phyloP scores from a whole-genome alignment of 2,329 filamentous ascomycete species.

The Niveomyces coronatus region DNA sequence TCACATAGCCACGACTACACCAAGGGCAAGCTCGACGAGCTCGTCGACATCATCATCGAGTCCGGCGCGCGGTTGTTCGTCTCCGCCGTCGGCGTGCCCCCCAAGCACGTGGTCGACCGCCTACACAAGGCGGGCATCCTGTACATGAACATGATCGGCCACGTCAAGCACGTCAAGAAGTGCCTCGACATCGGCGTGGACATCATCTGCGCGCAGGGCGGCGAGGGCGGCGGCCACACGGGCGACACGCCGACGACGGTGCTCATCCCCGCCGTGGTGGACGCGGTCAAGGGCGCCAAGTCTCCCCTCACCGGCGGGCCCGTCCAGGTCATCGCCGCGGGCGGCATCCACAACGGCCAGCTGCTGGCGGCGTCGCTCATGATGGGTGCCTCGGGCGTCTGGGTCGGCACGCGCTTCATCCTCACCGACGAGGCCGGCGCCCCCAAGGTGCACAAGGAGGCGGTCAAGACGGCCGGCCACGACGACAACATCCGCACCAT shows the following conservation, averaged over 20 bases:
- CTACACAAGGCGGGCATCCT: conserved; percentile 80
- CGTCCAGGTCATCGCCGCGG: conserved; percentile 87
- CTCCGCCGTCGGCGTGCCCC: conserved; percentile 88
- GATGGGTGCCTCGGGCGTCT: conserved; percentile 85
- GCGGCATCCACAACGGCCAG: conserved; percentile 88
- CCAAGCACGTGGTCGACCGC: conserved; percentile 77
- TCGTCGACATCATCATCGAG: conserved; percentile 87
- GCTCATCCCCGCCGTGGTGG: conserved; percentile 85
- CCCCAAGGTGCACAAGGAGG: conserved; percentile 87
- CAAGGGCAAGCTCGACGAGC: conserved; percentile 90
- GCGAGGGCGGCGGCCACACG: conserved; percentile 93
- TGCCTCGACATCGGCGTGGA: conserved; percentile 86
- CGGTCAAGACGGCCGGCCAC: conserved; percentile 80
- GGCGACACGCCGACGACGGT: conserved; percentile 87
- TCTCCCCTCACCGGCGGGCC: conserved; percentile 78
- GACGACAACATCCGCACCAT: conserved; percentile 96
- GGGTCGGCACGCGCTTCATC: conserved; percentile 95
- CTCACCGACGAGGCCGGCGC: conserved; percentile 90
- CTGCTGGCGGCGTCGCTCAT: conserved; percentile 82
- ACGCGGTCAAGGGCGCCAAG: conserved; percentile 69
- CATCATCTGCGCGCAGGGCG: conserved; percentile 96
- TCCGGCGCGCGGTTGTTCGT: conserved; percentile 89
- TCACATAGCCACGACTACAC: conserved; percentile 88
- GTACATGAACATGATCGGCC: conserved; percentile 99
- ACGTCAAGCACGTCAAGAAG: conserved; percentile 98